A percentile compares a stretch with the other conserved stretches of the same genome.
phyloP scores from a whole-genome alignment of 768 basidiomycete species.

The Kwoniella bestiolae region DNA sequence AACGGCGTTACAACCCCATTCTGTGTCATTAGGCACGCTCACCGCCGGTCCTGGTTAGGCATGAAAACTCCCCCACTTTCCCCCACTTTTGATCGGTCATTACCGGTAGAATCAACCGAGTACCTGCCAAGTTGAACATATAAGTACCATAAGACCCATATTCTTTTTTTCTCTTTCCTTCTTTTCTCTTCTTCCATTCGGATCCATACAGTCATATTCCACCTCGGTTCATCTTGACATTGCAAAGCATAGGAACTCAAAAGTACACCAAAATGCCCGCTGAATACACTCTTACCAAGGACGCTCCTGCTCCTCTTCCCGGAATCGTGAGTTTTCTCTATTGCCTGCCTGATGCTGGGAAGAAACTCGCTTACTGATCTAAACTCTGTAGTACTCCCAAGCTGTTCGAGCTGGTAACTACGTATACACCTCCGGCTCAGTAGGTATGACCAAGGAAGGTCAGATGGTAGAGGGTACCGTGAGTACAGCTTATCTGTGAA shows the following conservation, averaged over 20 bases:
- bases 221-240: too few species aligned
- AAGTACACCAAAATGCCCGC: slow-evolving; percentile 41
- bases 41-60: background rate
- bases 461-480: slow-evolving; percentile 53
- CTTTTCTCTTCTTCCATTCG: background rate
- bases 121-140: background rate
- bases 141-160: background rate
- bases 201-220: background rate
- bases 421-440: slow-evolving; percentile 52
- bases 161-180: background rate
- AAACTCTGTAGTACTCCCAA: slow-evolving; percentile 45
- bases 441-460: slow-evolving; percentile 53
- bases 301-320: slow-evolving; percentile 49
- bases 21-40: background rate
- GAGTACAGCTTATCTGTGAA: slow-evolving; percentile 19
- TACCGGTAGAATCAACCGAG: slow-evolving; percentile 2
- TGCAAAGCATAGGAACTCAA: too few species aligned
- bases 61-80: background rate
- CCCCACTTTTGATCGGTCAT: slow-evolving; percentile 6
- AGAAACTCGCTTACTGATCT: background rate
- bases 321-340: slow-evolving; percentile 45
- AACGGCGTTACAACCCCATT: slow-evolving; percentile 9
- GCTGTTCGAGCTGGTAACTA: slow-evolving; percentile 52
- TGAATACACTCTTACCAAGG: slow-evolving; percentile 46
- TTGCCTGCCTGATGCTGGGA: background rate